Base-by-base conservation (phyloP, 768 basidiomycete species). In the Rhizopogon roseolus region DNA sequence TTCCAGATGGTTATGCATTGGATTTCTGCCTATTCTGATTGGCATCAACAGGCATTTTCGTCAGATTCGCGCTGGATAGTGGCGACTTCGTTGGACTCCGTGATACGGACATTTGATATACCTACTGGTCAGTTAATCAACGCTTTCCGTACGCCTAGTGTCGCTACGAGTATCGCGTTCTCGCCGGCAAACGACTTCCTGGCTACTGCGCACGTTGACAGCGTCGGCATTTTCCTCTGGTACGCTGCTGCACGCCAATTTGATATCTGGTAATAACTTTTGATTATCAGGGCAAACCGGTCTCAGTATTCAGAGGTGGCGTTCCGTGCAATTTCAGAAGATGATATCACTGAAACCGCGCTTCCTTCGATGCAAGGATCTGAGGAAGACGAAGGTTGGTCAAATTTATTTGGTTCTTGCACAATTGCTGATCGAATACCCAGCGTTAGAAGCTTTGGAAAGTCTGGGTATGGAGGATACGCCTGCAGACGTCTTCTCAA, bases 101-200 rank as follows among this genome's bases (percentile, higher is more conserved):
- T 88, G 50, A 91, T 98, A 61, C 83, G 97, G 29, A 98, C 96
- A 2, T 99, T 93, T 67, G 96, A 99, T 65, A 79, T 99, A 25
- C 96, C 97, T 1, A 93, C 94, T 16, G 94, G 95, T 5, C 79
- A 85, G 27, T 75, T 98, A 37, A 94, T 99, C 50, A 93, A 98
- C 62, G 92, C 85, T 0, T 98, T 99, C 76, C 80, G 82, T 51
- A 93, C 93, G 8, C 73, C 87, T 28, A 91, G 88, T 60, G 81
- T 96, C 25, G 92, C 96, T 5, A 95, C 92, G 0, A 93, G 88
- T 63, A 71, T 99, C 17, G 79, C 92, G 1, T 96, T 99, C 68
- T 98, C 95, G 2, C 97, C 97, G 0, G 88, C 93, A 0, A 89
- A 90, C 52, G 97, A 98, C 68, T 98, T 99, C 73, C 72, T 99